Evolutionary conservation across 2,329 filamentous ascomycete genomes (phyloP).

Genomic region (Clarireedia paspali): DNA sequence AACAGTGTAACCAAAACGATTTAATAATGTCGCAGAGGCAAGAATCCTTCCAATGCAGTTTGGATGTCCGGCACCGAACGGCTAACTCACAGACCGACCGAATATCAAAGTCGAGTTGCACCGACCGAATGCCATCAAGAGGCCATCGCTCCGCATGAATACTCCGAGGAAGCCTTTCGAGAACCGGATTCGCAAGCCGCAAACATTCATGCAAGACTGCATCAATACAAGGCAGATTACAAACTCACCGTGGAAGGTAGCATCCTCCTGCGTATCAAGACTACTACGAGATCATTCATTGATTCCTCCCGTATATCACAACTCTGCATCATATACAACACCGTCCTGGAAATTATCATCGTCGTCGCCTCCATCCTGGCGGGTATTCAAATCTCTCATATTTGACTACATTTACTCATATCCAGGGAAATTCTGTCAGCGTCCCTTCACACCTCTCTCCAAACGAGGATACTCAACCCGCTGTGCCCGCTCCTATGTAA

Average conservation of each 20-base stretch:
- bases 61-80: too few relatives aligned
- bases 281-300: neutral
- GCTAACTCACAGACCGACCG: too few relatives aligned
- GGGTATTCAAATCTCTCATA: neutral
- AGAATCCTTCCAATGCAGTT: too few relatives aligned
- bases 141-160: conserved; percentile 17
- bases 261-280: neutral
- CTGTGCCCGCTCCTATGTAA: too few relatives aligned
- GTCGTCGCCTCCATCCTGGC: neutral
- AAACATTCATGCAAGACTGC: conserved; percentile 16
- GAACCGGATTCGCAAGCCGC: conserved; percentile 11
- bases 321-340: neutral
- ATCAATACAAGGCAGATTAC: conserved; percentile 10
- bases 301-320: neutral
- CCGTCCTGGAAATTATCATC: neutral
- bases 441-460: too few relatives aligned
- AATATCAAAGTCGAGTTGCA: too few relatives aligned
- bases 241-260: neutral
- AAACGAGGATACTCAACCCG: too few relatives aligned
- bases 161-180: conserved; percentile 25
- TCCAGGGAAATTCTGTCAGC: too few relatives aligned
- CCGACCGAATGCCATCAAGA: too few relatives aligned
- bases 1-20: too few relatives aligned
- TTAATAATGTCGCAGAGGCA: too few relatives aligned
- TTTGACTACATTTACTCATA: neutral